A percentile compares a stretch with the other conserved stretches of the same genome.
Evolutionary conservation across 176 grass and related monocot genomes (phyloP).

Genomic region (Aegilops speltoides): DNA sequence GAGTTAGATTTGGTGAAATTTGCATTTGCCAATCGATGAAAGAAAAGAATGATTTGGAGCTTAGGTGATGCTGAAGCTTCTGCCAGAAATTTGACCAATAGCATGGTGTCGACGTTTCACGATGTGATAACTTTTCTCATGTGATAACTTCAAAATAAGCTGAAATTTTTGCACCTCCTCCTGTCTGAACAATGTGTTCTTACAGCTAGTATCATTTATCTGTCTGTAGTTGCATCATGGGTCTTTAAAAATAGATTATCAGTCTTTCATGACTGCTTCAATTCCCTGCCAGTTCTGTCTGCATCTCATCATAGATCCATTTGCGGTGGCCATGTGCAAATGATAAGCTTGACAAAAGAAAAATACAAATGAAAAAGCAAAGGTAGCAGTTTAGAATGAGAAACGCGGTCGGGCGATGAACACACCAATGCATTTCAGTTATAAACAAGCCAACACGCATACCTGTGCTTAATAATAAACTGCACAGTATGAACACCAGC

Average conservation of each 20-base stretch:
- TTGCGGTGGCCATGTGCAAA: neutral
- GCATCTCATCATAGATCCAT: neutral
- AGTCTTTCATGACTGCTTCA: neutral
- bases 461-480: neutral
- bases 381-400: neutral
- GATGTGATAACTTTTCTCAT: neutral
- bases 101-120: neutral
- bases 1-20: too few relatives aligned
- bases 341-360: neutral
- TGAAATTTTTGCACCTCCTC: neutral
- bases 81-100: neutral
- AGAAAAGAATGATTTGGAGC: neutral
- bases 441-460: slow-evolving; percentile 7
- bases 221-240: neutral
- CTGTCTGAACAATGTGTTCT: neutral
- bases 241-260: neutral
- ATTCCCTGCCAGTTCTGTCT: neutral
- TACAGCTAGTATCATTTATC: neutral
- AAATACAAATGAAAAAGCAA: neutral
- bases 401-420: neutral
- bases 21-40: too few relatives aligned
- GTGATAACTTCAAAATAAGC: neutral
- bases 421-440: neutral
- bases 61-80: neutral
- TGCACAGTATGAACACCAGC: neutral